A percentile compares a stretch with the other conserved stretches of the same genome.
Evolutionary conservation across 2,329 filamentous ascomycete genomes (phyloP).

Genomic region (Drechslerella dactyloides): DNA sequence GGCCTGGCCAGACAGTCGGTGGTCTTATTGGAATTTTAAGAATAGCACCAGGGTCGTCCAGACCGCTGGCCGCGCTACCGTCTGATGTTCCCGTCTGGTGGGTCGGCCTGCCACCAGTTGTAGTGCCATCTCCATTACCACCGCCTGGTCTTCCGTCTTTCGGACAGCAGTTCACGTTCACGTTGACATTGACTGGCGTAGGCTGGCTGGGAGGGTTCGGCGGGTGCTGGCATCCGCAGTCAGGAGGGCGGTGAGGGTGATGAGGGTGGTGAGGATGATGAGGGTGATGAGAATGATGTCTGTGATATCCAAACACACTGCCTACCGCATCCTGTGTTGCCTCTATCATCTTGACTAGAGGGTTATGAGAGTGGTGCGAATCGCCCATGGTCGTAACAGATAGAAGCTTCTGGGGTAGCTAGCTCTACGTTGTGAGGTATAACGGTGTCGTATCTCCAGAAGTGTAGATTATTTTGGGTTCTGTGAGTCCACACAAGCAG

Average conservation of each 20-base stretch:
- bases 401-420: too few species aligned
- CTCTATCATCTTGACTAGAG: constrained; percentile 2
- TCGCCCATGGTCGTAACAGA: too few species aligned
- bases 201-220: neutral
- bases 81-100: constrained; percentile 17
- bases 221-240: neutral
- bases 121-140: neutral
- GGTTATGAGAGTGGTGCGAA: neutral
- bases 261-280: neutral
- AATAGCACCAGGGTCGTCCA: constrained; percentile 4
- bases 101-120: neutral
- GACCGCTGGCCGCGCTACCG: neutral
- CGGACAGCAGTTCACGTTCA: constrained; percentile 1
- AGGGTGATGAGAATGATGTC: neutral
- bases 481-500: too few species aligned
- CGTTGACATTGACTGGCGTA: constrained; percentile 4
- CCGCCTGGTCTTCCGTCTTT: neutral
- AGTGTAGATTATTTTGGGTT: too few species aligned
- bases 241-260: neutral
- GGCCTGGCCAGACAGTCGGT: constrained; percentile 3
- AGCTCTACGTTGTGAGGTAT: too few species aligned
- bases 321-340: constrained; percentile 1
- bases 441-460: too few species aligned
- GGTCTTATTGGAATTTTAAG: constrained; percentile 7
- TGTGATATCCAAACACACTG: constrained; percentile 11